Conservation (phyloP, 441 rosid species). For the Corymbia citriodora region DNA sequence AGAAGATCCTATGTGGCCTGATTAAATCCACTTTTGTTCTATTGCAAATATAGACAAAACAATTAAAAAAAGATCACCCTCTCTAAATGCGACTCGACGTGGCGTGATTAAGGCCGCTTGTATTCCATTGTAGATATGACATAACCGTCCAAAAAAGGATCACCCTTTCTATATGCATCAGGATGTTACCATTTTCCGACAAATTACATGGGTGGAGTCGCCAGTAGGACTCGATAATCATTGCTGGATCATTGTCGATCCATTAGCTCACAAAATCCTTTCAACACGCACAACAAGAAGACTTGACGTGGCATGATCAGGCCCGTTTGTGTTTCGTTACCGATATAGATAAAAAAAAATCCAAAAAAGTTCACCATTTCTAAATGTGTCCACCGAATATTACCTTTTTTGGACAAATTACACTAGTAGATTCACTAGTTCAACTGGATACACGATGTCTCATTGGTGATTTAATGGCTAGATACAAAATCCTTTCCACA, state of each 20-base stretch:
- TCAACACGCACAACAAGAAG: background rate
- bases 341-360: background rate
- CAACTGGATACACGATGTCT: background rate
- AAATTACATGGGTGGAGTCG: background rate
- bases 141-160: background rate
- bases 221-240: background rate
- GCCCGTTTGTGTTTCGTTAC: background rate
- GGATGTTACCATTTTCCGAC: background rate
- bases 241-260: background rate
- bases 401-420: background rate
- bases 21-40: background rate
- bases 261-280: background rate
- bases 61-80: background rate
- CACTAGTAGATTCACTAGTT: background rate
- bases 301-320: background rate
- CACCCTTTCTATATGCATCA: background rate
- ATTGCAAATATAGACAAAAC: background rate
- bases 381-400: background rate
- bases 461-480: background rate
- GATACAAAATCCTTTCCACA: background rate
- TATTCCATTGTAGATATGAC: background rate
- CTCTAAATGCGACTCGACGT: background rate
- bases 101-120: background rate
- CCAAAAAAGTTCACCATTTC: background rate
- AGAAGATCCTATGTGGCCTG: accelerated